Conservation (phyloP, 768 basidiomycete genomes). For the Trametes cinnabarina region DNA sequence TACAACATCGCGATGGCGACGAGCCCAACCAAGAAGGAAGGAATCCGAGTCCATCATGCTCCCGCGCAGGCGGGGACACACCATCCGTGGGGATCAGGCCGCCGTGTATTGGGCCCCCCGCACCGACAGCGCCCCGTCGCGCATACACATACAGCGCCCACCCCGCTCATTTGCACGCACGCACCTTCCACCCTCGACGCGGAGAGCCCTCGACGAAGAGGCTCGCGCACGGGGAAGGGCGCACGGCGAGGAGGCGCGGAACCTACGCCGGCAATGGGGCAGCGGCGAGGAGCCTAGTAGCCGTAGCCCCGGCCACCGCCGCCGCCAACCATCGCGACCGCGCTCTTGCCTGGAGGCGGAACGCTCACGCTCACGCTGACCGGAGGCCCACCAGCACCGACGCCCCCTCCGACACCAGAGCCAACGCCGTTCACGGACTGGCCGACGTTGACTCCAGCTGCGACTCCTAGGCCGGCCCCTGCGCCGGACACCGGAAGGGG, state of each 20-base stretch:
- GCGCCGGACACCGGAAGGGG: constrained; percentile 10
- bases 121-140: not conserved
- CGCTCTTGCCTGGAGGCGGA: constrained; percentile 34
- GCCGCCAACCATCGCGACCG: constrained; percentile 30
- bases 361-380: constrained; percentile 45
- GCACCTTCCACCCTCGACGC: not conserved
- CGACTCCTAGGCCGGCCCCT: constrained; percentile 31
- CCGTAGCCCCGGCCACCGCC: constrained; percentile 41
- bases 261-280: not conserved
- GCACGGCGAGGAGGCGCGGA: not conserved
- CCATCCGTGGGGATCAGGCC: not conserved
- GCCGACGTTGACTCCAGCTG: constrained; percentile 27
- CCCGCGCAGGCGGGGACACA: not conserved
- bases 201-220: not conserved
- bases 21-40: not conserved
- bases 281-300: constrained; percentile 28
- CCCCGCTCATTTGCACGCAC: not conserved
- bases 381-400: constrained; percentile 29
- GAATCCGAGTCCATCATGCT: not conserved
- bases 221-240: not conserved
- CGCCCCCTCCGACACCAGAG: constrained; percentile 22
- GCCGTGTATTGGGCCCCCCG: constrained; percentile 12
- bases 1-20: constrained; percentile 10
- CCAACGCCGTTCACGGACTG: constrained; percentile 23
- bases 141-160: not conserved